These are phyloP conservation scores for Neurospora sp. DNA, from an alignment of 2,329 filamentous ascomycete species.

Conservation along the genomic window DNA sequence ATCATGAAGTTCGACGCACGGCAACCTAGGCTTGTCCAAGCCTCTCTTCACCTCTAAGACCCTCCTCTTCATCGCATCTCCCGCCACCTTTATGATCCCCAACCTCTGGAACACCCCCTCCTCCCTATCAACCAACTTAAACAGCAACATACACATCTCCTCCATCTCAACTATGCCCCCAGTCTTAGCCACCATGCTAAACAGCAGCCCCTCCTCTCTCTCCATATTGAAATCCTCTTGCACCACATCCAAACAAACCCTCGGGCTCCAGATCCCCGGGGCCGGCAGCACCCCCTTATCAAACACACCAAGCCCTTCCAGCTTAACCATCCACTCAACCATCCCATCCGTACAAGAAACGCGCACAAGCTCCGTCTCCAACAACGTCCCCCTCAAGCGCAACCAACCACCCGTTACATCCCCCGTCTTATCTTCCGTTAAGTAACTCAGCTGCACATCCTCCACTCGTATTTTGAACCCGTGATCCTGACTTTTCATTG, in stretches of 20 bases:
- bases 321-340: background rate
- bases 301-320: background rate
- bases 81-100: background rate
- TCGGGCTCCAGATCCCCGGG: background rate
- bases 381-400: background rate
- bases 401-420: constrained; percentile 2
- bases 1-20: background rate
- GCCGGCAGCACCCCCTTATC: background rate
- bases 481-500: background rate
- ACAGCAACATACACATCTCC: background rate
- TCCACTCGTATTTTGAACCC: background rate
- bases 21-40: background rate
- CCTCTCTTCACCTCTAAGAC: background rate
- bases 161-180: no score
- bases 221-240: background rate
- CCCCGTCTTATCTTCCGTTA: background rate
- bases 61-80: background rate
- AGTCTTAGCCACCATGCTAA: background rate
- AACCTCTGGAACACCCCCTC: background rate
- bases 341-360: background rate
- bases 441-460: constrained; percentile 1
- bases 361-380: background rate
- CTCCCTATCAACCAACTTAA: background rate
- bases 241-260: background rate
- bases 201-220: background rate